Percentiles rank a stretch among this genome's conserved stretches.
Evolutionary conservation across 352 stramenopile species (phyloP).

Genomic region (Thalassiosira allenii): DNA sequence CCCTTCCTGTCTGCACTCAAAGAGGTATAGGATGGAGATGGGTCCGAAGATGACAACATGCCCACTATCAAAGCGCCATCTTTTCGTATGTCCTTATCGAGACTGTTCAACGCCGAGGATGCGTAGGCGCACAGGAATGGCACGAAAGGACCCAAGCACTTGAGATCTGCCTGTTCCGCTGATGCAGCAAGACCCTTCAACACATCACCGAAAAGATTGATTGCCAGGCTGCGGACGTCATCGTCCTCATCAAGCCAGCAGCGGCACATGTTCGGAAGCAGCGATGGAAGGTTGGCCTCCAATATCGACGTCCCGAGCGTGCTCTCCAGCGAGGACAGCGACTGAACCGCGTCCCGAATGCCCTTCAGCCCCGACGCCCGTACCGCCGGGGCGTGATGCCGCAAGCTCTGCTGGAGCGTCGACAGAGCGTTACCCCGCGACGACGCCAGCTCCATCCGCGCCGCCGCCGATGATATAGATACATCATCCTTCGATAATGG

Average conservation of each 20-base stretch:
- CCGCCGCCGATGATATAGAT: conserved; percentile 22
- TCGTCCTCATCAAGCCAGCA: conserved; percentile 80
- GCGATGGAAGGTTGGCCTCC: conserved; percentile 66
- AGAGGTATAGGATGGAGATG: conserved; percentile 62
- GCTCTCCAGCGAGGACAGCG: conserved; percentile 28
- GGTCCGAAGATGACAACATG: conserved; percentile 55
- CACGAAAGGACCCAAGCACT: conserved; percentile 69
- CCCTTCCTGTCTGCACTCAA: conserved; percentile 10
- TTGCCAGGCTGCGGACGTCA: conserved; percentile 64
- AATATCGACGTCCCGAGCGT: conserved; percentile 38
- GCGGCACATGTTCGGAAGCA: conserved; percentile 70
- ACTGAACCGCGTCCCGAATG: conserved; percentile 72
- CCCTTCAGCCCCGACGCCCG: conserved; percentile 70
- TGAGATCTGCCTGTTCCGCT: conserved; percentile 39
- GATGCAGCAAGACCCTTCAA: conserved; percentile 45
- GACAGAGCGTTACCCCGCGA: conserved; percentile 70
- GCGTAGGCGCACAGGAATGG: conserved; percentile 73
- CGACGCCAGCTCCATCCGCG: conserved; percentile 55
- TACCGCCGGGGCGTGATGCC: conserved; percentile 73
- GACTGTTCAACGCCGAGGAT: conserved; percentile 80
- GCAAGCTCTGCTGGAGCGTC: conserved; percentile 64
- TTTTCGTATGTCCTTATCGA: conserved; percentile 69
- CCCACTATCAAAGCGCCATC: conserved; percentile 68
- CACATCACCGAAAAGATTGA: conserved; percentile 63
- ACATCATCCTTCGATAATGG: too few relatives aligned